These are phyloP conservation scores for Sordariomycetes sp. DNA, from an alignment of 2,329 filamentous ascomycete genomes.

Conservation along the genomic window DNA sequence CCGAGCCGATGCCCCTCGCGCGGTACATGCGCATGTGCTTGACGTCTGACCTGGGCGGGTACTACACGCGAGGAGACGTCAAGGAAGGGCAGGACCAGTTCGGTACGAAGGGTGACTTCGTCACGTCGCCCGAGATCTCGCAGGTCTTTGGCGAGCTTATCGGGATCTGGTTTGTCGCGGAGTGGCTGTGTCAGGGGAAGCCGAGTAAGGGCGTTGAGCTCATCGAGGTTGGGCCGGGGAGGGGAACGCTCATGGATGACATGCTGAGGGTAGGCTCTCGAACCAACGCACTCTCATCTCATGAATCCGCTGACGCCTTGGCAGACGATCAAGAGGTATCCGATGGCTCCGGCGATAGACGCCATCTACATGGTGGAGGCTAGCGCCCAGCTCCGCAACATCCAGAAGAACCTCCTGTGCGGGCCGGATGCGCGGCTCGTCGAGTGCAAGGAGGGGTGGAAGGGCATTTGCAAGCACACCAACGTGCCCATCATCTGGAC, in stretches of 20 bases:
- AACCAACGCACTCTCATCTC: not conserved
- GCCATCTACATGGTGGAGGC: conserved; percentile 91
- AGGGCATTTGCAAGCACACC: conserved; percentile 64
- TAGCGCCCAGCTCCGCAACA: conserved; percentile 61
- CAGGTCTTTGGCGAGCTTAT: conserved; percentile 93
- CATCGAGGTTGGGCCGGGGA: conserved; percentile 86
- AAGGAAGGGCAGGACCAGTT: conserved; percentile 69
- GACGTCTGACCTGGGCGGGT: conserved; percentile 79
- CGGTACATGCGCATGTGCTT: conserved; percentile 98
- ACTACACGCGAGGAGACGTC: conserved; percentile 66
- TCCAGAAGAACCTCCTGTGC: conserved; percentile 74
- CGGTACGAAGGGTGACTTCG: conserved; percentile 85
- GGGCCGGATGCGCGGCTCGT: conserved; percentile 53
- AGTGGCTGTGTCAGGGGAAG: conserved; percentile 87
- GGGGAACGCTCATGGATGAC: conserved; percentile 95
- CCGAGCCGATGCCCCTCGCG: conserved; percentile 81
- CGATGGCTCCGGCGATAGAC: conserved; percentile 66
- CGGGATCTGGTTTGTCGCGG: conserved; percentile 87
- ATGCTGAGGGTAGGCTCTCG: conserved; percentile 59
- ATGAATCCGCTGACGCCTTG: not conserved
- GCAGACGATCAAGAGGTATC: conserved; percentile 79
- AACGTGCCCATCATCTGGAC: conserved; percentile 74
- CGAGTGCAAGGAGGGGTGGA: conserved; percentile 60
- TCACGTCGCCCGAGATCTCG: conserved; percentile 94
- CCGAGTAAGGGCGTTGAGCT: conserved; percentile 66